Evolutionary conservation across 176 grass and related monocot genomes (phyloP).

Genomic region (Musa schizocarpa): DNA sequence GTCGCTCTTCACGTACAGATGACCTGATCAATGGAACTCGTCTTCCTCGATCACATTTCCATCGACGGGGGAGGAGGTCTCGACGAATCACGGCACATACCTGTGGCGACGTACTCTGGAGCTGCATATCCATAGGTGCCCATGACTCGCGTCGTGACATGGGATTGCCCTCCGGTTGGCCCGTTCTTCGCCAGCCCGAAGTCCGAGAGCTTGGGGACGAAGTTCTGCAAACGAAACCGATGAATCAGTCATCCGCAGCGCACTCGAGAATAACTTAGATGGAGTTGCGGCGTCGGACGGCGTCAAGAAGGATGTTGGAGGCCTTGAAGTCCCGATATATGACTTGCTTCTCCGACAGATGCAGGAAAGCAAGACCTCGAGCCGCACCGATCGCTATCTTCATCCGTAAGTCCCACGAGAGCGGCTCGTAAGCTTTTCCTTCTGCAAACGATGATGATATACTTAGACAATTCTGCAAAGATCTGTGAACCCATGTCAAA

Average conservation of each 20-base stretch:
- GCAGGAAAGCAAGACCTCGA: conserved; percentile 42
- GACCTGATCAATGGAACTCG: conserved; percentile 24
- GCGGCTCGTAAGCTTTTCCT: conserved; percentile 20
- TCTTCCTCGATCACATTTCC: background rate
- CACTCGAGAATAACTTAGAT: background rate
- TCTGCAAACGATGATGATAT: conserved; percentile 9
- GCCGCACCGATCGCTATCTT: conserved; percentile 51
- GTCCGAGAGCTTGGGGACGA: conserved; percentile 67
- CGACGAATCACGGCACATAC: conserved; percentile 18
- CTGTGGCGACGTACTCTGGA: conserved; percentile 86
- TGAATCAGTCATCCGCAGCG: background rate
- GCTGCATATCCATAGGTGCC: conserved; percentile 90
- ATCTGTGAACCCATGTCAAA: too few species aligned
- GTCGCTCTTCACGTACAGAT: conserved; percentile 77
- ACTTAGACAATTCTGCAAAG: too few species aligned
- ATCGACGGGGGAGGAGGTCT: background rate
- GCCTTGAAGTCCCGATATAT: conserved; percentile 53
- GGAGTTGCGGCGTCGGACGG: conserved; percentile 9
- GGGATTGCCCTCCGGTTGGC: conserved; percentile 42
- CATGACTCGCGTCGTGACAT: conserved; percentile 71
- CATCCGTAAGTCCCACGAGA: conserved; percentile 33
- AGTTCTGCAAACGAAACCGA: conserved; percentile 30
- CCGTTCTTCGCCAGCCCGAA: conserved; percentile 92
- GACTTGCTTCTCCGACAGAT: conserved; percentile 33
- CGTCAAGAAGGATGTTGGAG: conserved; percentile 43